phyloP scores from a whole-genome alignment of 1,284 basidiomycete genomes.

The Cutaneotrichosporon sp. region DNA sequence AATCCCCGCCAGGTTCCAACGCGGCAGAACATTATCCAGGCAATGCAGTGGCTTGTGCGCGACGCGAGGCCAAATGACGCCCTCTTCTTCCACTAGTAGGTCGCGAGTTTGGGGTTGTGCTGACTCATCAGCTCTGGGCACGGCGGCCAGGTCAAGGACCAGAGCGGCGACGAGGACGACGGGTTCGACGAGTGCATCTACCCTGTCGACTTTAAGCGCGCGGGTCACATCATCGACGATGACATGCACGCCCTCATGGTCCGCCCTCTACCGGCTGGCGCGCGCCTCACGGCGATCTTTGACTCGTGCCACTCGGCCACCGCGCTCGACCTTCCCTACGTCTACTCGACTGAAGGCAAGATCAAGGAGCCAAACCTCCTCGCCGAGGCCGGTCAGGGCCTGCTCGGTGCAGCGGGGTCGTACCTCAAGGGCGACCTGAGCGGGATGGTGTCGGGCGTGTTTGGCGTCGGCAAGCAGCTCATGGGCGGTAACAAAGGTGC shows the following conservation, averaged over 20 bases:
- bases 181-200: conserved; percentile 72
- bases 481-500: conserved; percentile 24
- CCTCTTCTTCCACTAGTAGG: conserved; percentile 85
- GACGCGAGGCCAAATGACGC: conserved; percentile 78
- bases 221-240: conserved; percentile 79
- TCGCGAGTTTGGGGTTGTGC: conserved; percentile 7
- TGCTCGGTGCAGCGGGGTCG: conserved; percentile 56
- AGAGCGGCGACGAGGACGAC: conserved; percentile 63
- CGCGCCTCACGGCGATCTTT: conserved; percentile 82
- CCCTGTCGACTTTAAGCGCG: conserved; percentile 70
- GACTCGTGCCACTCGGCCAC: conserved; percentile 60
- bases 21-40: conserved; percentile 74
- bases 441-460: conserved; percentile 61
- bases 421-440: conserved; percentile 64
- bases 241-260: conserved; percentile 62
- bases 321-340: conserved; percentile 56
- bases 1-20: conserved; percentile 70
- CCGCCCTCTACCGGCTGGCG: conserved; percentile 69
- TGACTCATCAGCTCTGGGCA: conserved; percentile 61
- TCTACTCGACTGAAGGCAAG: conserved; percentile 83
- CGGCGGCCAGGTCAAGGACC: conserved; percentile 73
- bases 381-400: conserved; percentile 70
- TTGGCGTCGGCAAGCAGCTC: conserved; percentile 31
- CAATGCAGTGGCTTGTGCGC: conserved; percentile 86
- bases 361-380: conserved; percentile 81